Conservation (phyloP, 495 filamentous ascomycete genomes). For the Viridothelium virens region DNA sequence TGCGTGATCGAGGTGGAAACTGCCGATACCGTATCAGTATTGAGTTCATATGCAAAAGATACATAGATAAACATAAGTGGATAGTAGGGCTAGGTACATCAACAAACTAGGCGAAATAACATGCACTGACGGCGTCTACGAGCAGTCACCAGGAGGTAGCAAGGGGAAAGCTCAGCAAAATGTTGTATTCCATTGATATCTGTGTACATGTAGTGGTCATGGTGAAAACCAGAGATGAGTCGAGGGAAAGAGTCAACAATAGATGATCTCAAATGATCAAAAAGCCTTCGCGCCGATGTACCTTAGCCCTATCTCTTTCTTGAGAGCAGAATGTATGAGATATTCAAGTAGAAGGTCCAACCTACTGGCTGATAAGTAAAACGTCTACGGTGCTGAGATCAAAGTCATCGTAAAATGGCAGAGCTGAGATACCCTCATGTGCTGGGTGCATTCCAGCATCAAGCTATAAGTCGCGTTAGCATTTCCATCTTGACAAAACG, state of each 20-base stretch:
- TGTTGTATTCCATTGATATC: constrained; percentile 14
- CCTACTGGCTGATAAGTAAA: constrained; percentile 96
- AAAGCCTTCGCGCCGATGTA: neutral
- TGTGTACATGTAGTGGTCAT: neutral
- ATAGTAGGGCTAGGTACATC: neutral
- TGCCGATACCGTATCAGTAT: constrained; percentile 28
- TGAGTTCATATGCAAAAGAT: too few relatives aligned
- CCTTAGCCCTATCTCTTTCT: neutral
- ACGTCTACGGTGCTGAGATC: constrained; percentile 96
- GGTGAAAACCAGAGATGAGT: neutral
- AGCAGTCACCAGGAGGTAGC: neutral
- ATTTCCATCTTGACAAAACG: neutral
- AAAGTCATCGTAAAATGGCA: constrained; percentile 98
- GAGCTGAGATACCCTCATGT: constrained; percentile 87
- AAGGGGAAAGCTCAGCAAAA: constrained; percentile 4
- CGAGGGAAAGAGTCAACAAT: neutral
- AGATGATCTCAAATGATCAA: constrained; percentile 19
- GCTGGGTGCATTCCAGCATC: constrained; percentile 95
- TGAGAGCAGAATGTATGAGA: neutral
- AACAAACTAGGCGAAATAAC: neutral
- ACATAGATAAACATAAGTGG: neutral
- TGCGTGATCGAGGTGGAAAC: constrained; percentile 97
- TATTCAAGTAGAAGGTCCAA: constrained; percentile 21
- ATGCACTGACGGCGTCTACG: neutral
- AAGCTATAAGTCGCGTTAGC: constrained; percentile 48